These are phyloP conservation scores for Myriosclerotinia duriaeana DNA, from an alignment of 2,329 filamentous ascomycete species.

Conservation along the genomic window DNA sequence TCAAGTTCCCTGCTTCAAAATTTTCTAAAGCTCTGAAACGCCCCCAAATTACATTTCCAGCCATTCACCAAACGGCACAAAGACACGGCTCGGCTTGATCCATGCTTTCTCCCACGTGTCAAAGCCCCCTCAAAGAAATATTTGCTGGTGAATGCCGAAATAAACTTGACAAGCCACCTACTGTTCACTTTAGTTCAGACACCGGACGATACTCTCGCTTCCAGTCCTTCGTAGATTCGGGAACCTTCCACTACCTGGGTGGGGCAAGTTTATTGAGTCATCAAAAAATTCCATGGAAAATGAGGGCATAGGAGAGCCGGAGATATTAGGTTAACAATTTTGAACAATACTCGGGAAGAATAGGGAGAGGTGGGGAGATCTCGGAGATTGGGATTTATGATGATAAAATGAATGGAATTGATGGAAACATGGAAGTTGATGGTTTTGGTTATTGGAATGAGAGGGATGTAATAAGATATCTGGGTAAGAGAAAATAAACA, in stretches of 20 bases:
- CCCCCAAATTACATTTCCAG: neutral
- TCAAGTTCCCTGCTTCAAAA: neutral
- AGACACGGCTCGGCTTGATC: neutral
- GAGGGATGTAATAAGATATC: neutral
- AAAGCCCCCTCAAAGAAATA: neutral
- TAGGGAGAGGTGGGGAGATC: neutral
- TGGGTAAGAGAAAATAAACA: neutral
- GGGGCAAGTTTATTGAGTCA: neutral
- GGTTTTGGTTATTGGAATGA: neutral
- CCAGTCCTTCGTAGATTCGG: neutral
- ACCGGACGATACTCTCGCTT: neutral
- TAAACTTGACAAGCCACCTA: neutral
- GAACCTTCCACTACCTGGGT: neutral
- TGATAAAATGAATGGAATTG: neutral
- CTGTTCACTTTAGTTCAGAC: neutral
- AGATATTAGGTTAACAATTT: neutral
- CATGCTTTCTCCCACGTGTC: neutral
- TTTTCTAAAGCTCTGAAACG: neutral
- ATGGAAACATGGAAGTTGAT: conserved; percentile 18
- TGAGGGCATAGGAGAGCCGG: neutral
- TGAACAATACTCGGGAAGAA: neutral
- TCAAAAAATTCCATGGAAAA: neutral
- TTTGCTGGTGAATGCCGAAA: neutral
- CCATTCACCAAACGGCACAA: neutral
- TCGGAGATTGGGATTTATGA: neutral